Evolutionary conservation across 257 asterid species (phyloP).

Genomic region (Plantago elongata): DNA sequence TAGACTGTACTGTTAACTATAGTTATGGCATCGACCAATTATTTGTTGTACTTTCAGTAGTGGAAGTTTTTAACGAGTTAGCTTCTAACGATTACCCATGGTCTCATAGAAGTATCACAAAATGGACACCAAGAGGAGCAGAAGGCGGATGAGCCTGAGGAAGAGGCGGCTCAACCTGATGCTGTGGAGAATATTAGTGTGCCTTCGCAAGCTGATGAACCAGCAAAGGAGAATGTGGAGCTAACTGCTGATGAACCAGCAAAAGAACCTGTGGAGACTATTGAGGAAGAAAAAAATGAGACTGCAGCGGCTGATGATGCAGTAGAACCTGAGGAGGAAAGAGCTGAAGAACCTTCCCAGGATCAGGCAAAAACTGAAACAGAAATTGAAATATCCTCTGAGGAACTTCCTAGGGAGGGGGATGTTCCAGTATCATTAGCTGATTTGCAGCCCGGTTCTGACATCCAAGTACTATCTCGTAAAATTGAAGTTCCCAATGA

Average conservation of each 20-base stretch:
- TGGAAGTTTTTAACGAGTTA: not conserved
- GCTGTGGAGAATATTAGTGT: slow-evolving; percentile 1
- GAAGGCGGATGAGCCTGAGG: slow-evolving; percentile 30
- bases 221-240: slow-evolving; percentile 13
- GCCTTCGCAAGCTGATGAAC: slow-evolving; percentile 20
- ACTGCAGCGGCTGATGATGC: slow-evolving; percentile 24
- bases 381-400: slow-evolving; percentile 35
- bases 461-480: slow-evolving; percentile 48
- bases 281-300: slow-evolving; percentile 33
- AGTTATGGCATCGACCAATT: too few relatives aligned
- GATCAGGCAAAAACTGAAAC: slow-evolving; percentile 31
- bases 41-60: too few relatives aligned
- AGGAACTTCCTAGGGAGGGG: slow-evolving; percentile 40
- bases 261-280: slow-evolving; percentile 18
- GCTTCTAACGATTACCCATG: not conserved
- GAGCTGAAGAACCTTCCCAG: slow-evolving; percentile 26
- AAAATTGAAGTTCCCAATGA: slow-evolving; percentile 91
- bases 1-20: too few relatives aligned
- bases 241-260: slow-evolving; percentile 17
- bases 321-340: slow-evolving; percentile 30
- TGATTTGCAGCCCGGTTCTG: slow-evolving; percentile 34
- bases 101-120: slow-evolving; percentile 25
- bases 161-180: slow-evolving; percentile 29
- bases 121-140: slow-evolving; percentile 31
- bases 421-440: slow-evolving; percentile 37